Base-by-base conservation (phyloP, 257 asterid species). In the Solanum chiquidenum region DNA sequence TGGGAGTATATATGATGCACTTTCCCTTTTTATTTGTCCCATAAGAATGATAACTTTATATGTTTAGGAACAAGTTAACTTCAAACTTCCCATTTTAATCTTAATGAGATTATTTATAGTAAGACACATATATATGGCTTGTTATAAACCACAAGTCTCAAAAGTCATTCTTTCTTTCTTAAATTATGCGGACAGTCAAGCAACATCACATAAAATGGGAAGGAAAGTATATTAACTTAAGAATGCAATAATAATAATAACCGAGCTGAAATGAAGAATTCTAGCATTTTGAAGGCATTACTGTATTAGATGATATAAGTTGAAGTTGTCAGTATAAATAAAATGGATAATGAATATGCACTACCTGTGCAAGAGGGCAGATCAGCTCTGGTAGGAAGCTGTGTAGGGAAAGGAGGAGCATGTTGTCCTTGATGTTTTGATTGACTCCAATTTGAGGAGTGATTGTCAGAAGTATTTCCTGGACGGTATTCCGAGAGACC, bases 381-480 rank as follows among this genome's bases (percentile, higher is more conserved):
- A 91, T 93, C 97, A 86, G 99, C 99, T 91, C 99, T 96, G 79
- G 95, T 90, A 38, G 99, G 99, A 88, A 97, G 98, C 89, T 95
- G 96, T 66, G 92, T 88, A 64, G 99, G 98, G 93, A 97, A 91
- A 29, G 98, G 91, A 84, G 95, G 87, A 89, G 93, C 87, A 75
- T 91, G 95, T 82, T 87, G 92, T 90, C 90, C 82, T 44, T 91
- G 92, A 89, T 90, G 92, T 93, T 95, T 97, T 74, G 86, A 88
- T 58, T 93, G 96, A 88, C 85, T 89, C 95, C 94, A 60, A 77
- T 86, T 88, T 86, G 94, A 89, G 42, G 88, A 87, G 66, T 92
- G 87, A 74, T 92, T 94, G 84, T 94, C 98, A 46, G 89, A 31
- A 80, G 93, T 76, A 64, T 91, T 93, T 88, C 93, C 99, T 97